phyloP scores from a whole-genome alignment of 805 yeast species.

The Ogataea kodamae region DNA sequence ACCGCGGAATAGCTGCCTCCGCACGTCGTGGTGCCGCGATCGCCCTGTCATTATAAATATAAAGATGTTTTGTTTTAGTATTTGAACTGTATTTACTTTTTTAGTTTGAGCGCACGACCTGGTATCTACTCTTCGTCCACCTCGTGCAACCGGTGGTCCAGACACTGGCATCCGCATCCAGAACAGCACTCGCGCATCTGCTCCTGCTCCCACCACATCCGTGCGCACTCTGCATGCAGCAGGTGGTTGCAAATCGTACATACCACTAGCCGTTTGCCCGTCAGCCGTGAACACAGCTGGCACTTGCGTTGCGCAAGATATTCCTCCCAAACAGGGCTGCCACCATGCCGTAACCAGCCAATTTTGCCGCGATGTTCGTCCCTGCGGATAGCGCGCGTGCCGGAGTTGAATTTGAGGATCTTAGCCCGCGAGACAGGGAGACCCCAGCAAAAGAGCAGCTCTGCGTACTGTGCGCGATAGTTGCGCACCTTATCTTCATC shows the following conservation, averaged over 20 bases:
- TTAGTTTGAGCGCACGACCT: conserved; percentile 5
- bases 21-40: conserved; percentile 30
- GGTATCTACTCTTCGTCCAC: conserved; percentile 5
- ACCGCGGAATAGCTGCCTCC: conserved; percentile 34
- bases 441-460: conserved; percentile 78
- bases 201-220: conserved; percentile 66
- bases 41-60: conserved; percentile 20
- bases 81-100: neutral
- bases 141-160: conserved; percentile 27
- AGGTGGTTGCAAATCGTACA: conserved; percentile 79
- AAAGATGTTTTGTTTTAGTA: conserved; percentile 1
- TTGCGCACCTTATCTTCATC: conserved; percentile 35
- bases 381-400: conserved; percentile 9
- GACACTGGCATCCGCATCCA: conserved; percentile 82
- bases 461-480: conserved; percentile 70
- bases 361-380: conserved; percentile 27
- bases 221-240: conserved; percentile 74
- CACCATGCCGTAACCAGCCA: conserved; percentile 26
- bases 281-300: conserved; percentile 59
- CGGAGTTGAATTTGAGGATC: conserved; percentile 61
- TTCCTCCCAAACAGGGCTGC: conserved; percentile 18
- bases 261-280: conserved; percentile 55
- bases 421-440: conserved; percentile 76
- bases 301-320: conserved; percentile 43
- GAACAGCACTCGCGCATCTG: conserved; percentile 61